Evolutionary conservation across 768 basidiomycete species (phyloP).

Genomic region (Naganishia randhawae): DNA sequence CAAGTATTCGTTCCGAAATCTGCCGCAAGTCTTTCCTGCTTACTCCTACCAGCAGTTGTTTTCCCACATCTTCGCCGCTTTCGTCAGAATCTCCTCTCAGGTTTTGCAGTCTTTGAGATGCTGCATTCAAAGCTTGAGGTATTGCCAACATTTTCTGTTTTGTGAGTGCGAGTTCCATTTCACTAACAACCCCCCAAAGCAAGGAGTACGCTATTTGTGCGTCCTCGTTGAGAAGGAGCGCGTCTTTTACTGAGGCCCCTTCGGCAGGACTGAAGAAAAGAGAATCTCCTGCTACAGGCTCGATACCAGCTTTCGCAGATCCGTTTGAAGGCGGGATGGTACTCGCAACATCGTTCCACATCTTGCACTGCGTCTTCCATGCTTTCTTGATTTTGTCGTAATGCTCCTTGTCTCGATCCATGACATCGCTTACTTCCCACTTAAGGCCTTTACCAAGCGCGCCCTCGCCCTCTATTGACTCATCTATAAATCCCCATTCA

Average conservation of each 20-base stretch:
- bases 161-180: neutral
- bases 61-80: neutral
- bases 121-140: neutral
- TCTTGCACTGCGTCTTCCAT: slow-evolving; percentile 23
- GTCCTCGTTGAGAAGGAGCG: slow-evolving; percentile 23
- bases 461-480: slow-evolving; percentile 18
- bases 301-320: neutral
- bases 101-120: neutral
- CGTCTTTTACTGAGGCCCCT: slow-evolving; percentile 5
- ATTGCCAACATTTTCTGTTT: slow-evolving; percentile 1
- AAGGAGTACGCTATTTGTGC: slow-evolving; percentile 24
- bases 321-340: too few species aligned
- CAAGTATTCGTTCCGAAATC: neutral
- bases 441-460: slow-evolving; percentile 12
- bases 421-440: slow-evolving; percentile 24
- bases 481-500: slow-evolving; percentile 39
- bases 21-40: neutral
- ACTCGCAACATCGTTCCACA: neutral
- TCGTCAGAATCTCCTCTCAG: neutral
- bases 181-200: slow-evolving; percentile 15
- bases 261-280: neutral
- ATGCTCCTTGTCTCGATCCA: slow-evolving; percentile 22
- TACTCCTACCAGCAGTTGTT: neutral
- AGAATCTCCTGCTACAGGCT: neutral
- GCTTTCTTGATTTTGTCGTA: slow-evolving; percentile 7